Conservation (phyloP, 805 yeast genomes). For the Schwanniomyces pseudopolymorphus region DNA sequence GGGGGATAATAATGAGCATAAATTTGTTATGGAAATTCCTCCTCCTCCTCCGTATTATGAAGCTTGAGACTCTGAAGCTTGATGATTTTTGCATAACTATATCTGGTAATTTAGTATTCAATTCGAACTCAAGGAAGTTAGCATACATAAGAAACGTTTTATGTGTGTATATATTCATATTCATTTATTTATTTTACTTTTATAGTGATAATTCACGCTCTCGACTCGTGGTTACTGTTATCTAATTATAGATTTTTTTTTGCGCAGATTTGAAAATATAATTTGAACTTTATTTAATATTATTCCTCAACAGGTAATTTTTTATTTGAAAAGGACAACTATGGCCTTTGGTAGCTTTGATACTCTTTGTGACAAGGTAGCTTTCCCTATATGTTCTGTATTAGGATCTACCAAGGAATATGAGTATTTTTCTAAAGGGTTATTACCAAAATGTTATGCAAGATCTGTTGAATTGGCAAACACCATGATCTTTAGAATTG, state of each 20-base stretch:
- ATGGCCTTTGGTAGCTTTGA: constrained; percentile 72
- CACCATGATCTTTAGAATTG: constrained; percentile 85
- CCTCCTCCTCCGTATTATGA: constrained; percentile 8
- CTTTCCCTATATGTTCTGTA: constrained; percentile 80
- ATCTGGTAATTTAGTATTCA: background rate
- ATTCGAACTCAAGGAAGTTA: background rate
- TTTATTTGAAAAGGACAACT: background rate
- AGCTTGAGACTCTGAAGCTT: background rate
- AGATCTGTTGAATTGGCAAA: constrained; percentile 85
- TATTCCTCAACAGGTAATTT: background rate
- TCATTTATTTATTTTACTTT: background rate
- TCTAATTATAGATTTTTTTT: background rate
- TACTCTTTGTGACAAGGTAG: constrained; percentile 60
- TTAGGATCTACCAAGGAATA: constrained; percentile 50
- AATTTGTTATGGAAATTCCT: constrained; percentile 1
- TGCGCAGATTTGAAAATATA: background rate
- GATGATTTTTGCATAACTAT: background rate
- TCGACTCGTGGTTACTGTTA: background rate
- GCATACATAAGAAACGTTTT: no score
- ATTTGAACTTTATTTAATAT: background rate
- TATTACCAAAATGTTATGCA: constrained; percentile 79
- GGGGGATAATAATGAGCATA: background rate
- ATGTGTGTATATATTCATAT: background rate
- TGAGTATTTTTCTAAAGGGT: constrained; percentile 49
- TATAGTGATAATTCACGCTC: background rate